Base-by-base conservation (phyloP, 495 filamentous ascomycete species). In the Chlorociboria aeruginascens region DNA sequence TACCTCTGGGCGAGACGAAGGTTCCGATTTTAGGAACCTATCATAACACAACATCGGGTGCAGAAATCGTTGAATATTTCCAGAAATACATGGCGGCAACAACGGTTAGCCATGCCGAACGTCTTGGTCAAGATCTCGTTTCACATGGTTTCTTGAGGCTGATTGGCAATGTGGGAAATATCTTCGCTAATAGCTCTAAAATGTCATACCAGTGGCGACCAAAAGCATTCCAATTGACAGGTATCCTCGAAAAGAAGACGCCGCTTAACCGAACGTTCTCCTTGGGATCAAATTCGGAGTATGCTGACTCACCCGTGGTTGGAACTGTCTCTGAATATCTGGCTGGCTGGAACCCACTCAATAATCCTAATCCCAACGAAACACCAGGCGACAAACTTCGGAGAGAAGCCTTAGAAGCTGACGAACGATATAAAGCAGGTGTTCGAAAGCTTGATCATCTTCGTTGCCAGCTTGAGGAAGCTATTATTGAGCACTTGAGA, bases 181-280 rank as follows among this genome's bases (percentile, higher is more conserved):
- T 82, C 8, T 99, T 99, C 58, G 88, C 89, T 50, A 99, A 99
- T 66, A 96, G 88, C 68, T 89, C 89, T 38, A 89, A 83, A 67
- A 82, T 97, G 79, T 84, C 84, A 60, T 99, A 97, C 63, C 92
- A 99, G 63, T 99, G 93, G 93, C 81, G 86, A 37, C 76, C 89
- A 2, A 94, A 85, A 65, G 85, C 83, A 0, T 97, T 95, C 65
- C 81, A 95, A 60, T 62, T 87, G 35, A 79, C 87, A 28, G 89
- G 89, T 3, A 72, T 96, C 39, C 86, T 85, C 0, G 88, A 94
- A 62, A 93, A 86, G 70, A 94, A 89, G 63, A 77, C 74, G 47
- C 55, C 80, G 6, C 51, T 85, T 33, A 73, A 75, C 45, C 78
- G 90, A 43, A 80, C 82, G 0, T 81, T 85, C 44, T 88, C 88